Conservation (phyloP, 225 moss, liverwort and hornwort species). For the Bryoerythrophyllum caledonicum region DNA sequence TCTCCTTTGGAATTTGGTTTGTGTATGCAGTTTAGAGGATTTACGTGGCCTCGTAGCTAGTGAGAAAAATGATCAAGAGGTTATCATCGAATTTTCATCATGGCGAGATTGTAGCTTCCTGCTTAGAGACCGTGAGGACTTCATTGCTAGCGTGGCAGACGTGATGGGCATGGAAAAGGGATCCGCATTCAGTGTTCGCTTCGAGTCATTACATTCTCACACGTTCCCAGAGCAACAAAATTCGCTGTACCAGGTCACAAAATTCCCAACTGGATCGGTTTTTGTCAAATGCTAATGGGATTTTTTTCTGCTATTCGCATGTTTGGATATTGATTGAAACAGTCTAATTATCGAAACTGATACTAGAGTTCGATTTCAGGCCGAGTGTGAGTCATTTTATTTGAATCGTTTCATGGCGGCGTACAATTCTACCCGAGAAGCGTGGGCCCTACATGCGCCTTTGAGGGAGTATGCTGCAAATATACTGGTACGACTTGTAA, state of each 20-base stretch:
- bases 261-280: background rate
- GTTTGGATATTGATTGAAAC: constrained; percentile 6
- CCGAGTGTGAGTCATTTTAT: constrained; percentile 52
- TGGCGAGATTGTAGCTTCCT: constrained; percentile 80
- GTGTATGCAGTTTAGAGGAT: constrained; percentile 77
- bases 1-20: constrained; percentile 11
- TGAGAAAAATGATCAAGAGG: constrained; percentile 76
- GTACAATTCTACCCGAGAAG: constrained; percentile 55
- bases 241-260: constrained; percentile 68
- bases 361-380: constrained; percentile 40
- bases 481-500: constrained; percentile 39
- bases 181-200: constrained; percentile 72
- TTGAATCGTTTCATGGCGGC: constrained; percentile 61
- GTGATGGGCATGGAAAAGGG: constrained; percentile 82
- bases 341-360: constrained; percentile 28
- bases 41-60: constrained; percentile 79
- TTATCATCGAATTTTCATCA: constrained; percentile 81
- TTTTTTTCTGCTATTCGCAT: background rate
- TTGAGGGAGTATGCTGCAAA: constrained; percentile 66
- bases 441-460: constrained; percentile 57
- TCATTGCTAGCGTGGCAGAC: constrained; percentile 83
- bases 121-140: constrained; percentile 79
- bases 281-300: constrained; percentile 7
- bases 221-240: constrained; percentile 76
- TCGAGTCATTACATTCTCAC: constrained; percentile 74